Percentiles rank a stretch among this genome's conserved stretches.
Evolutionary conservation across 2,329 filamentous ascomycete species (phyloP).

Genomic region (Talaromyces sp.): DNA sequence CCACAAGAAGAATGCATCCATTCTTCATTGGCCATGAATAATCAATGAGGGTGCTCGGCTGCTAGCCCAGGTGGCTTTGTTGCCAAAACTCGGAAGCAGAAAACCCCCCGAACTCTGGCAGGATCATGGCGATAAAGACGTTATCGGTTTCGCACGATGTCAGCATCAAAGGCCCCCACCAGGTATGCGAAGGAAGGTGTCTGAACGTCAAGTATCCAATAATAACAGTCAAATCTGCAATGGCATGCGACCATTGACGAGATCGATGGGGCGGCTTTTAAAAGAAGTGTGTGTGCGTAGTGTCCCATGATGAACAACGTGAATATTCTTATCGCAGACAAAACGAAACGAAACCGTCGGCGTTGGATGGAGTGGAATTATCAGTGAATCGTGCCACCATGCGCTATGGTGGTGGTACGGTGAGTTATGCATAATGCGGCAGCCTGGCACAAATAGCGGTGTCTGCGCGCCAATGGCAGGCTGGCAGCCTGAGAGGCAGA

Average conservation of each 20-base stretch:
- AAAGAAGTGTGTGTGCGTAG: neutral
- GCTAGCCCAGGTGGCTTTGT: neutral
- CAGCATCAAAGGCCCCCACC: neutral
- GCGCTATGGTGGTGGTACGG: too few species aligned
- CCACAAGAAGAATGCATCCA: neutral
- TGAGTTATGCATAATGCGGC: neutral
- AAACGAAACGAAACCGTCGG: neutral
- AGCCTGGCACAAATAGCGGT: neutral
- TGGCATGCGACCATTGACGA: neutral
- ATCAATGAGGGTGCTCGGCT: neutral
- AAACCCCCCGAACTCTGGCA: neutral
- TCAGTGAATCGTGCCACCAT: too few species aligned
- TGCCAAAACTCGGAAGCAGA: neutral
- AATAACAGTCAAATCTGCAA: neutral
- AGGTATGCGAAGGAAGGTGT: neutral
- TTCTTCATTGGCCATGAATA: neutral
- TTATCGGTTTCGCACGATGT: neutral
- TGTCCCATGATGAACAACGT: too few species aligned
- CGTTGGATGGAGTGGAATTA: neutral
- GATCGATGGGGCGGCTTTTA: neutral
- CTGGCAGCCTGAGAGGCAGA: neutral
- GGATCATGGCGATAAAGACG: neutral
- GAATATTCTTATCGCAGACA: neutral
- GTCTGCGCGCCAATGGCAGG: neutral
- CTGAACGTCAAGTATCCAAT: neutral